Evolutionary conservation across 129 eudicot genomes (phyloP).

Genomic region (Glebionis coronaria): DNA sequence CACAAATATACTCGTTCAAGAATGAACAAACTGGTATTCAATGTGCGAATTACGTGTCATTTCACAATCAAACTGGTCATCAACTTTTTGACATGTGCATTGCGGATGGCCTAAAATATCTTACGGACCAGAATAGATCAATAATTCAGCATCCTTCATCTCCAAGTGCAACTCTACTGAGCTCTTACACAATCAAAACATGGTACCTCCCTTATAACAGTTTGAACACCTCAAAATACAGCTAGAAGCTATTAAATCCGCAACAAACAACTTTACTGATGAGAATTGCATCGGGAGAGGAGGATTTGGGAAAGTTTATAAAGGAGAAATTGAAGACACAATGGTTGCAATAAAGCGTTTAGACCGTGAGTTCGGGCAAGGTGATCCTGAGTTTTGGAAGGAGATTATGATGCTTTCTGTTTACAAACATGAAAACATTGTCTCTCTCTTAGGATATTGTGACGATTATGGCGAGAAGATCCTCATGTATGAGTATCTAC

Average conservation of each 20-base stretch:
- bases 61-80: too few species aligned
- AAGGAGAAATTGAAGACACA: background rate
- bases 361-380: background rate
- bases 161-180: too few species aligned
- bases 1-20: too few species aligned
- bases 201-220: background rate
- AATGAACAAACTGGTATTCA: too few species aligned
- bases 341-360: background rate
- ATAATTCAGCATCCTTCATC: too few species aligned
- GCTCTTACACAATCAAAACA: too few species aligned
- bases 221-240: too few species aligned
- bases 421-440: background rate
- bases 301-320: background rate
- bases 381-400: background rate
- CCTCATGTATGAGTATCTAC: background rate
- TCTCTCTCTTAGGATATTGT: background rate
- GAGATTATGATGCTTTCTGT: conserved; percentile 1
- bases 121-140: too few species aligned
- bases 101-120: too few species aligned
- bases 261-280: background rate
- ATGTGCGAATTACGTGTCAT: too few species aligned
- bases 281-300: conserved; percentile 4
- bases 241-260: too few species aligned
- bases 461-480: background rate
- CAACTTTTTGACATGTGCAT: too few species aligned